Evolutionary conservation across 176 grass and related monocot species (phyloP).

Genomic region (Aegilops bicornis): DNA sequence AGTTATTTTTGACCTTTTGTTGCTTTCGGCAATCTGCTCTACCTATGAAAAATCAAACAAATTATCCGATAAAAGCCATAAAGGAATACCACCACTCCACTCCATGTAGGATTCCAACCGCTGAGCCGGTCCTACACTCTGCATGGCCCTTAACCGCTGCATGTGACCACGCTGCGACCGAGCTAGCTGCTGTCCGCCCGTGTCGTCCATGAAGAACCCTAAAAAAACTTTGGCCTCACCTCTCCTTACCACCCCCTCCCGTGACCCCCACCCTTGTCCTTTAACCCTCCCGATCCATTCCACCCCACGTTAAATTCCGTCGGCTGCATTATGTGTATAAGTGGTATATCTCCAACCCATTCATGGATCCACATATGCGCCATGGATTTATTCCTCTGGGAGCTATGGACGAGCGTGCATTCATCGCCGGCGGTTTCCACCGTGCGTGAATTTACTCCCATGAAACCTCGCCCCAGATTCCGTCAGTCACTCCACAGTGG

Average conservation of each 20-base stretch:
- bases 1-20: not conserved
- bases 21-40: not conserved
- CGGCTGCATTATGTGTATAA: not conserved
- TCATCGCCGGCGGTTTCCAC: slow-evolving; percentile 34
- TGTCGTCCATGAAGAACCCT: slow-evolving; percentile 52
- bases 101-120: slow-evolving; percentile 1
- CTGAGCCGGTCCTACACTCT: not conserved
- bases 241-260: slow-evolving; percentile 39
- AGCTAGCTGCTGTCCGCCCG: slow-evolving; percentile 31
- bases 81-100: not conserved
- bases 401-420: not conserved
- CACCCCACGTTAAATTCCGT: not conserved
- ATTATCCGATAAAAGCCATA: not conserved
- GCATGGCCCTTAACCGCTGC: slow-evolving; percentile 29
- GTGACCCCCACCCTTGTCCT: slow-evolving; percentile 76
- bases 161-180: slow-evolving; percentile 54
- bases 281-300: slow-evolving; percentile 12
- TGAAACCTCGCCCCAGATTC: not conserved
- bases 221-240: slow-evolving; percentile 33
- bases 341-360: not conserved
- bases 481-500: not conserved
- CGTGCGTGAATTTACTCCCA: not conserved
- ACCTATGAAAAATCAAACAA: not conserved
- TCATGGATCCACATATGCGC: not conserved
- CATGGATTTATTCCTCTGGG: not conserved